phyloP scores from a whole-genome alignment of 2,329 filamentous ascomycete genomes.

The Arachnopeziza araneosa region DNA sequence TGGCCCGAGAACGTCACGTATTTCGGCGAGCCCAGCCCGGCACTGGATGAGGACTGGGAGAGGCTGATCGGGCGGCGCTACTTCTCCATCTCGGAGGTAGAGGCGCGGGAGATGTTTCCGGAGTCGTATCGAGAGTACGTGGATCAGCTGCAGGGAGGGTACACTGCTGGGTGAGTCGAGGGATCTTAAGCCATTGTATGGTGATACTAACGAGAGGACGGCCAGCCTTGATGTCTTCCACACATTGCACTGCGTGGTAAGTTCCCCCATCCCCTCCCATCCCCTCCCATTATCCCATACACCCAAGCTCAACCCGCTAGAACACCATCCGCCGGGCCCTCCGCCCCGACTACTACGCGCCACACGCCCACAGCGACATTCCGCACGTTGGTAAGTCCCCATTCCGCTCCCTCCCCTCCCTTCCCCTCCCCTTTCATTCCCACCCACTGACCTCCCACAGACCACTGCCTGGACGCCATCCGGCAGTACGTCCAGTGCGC shows the following conservation, averaged over 20 bases:
- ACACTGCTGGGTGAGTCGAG: background rate
- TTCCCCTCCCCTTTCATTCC: background rate
- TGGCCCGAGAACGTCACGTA: slow-evolving; percentile 7
- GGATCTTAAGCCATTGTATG: background rate
- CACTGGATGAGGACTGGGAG: slow-evolving; percentile 3
- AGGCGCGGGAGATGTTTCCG: slow-evolving; percentile 2
- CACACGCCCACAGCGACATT: background rate
- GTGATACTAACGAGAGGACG: background rate
- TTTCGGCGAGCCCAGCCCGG: slow-evolving; percentile 3
- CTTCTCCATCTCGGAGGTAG: slow-evolving; percentile 4
- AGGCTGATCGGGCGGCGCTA: slow-evolving; percentile 4
- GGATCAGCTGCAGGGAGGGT: slow-evolving; percentile 3
- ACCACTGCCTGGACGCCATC: slow-evolving; percentile 7
- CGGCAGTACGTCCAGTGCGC: slow-evolving; percentile 5
- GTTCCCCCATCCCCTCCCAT: background rate
- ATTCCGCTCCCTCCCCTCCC: background rate
- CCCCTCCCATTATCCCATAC: too few species aligned
- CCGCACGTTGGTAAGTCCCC: slow-evolving; percentile 1
- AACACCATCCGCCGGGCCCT: slow-evolving; percentile 1
- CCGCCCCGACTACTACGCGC: slow-evolving; percentile 2
- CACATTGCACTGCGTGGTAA: slow-evolving; percentile 6
- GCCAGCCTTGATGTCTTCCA: slow-evolving; percentile 4
- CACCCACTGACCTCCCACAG: background rate
- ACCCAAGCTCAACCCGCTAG: background rate
- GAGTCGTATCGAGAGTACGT: slow-evolving; percentile 4